These are phyloP conservation scores for Erysimum pusillum DNA, from an alignment of 441 rosid species.

Conservation along the genomic window DNA sequence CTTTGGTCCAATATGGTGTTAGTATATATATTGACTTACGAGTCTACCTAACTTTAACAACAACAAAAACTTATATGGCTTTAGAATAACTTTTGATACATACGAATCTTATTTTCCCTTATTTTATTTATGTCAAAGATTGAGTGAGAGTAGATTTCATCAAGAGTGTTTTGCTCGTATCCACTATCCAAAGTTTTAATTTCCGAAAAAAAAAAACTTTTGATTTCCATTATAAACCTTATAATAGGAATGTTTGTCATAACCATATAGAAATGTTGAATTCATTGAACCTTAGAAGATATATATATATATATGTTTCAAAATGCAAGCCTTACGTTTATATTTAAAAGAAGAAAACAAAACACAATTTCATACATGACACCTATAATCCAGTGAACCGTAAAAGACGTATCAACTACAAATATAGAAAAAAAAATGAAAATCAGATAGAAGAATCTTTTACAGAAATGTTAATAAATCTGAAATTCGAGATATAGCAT, in stretches of 20 bases:
- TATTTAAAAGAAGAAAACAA: not conserved
- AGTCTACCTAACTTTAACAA: too few species aligned
- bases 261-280: slow-evolving; percentile 19
- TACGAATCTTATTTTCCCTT: not conserved
- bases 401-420: slow-evolving; percentile 2
- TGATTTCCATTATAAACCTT: not conserved
- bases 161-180: not conserved
- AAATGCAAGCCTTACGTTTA: too few species aligned
- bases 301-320: too few species aligned
- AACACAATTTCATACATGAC: not conserved
- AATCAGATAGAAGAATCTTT: not conserved
- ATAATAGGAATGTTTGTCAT: not conserved
- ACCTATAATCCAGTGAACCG: not conserved
- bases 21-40: not conserved
- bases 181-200: not conserved
- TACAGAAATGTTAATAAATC: not conserved
- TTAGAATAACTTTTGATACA: too few species aligned
- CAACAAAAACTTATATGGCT: too few species aligned
- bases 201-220: too few species aligned
- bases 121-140: not conserved
- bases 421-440: not conserved
- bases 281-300: slow-evolving; percentile 25
- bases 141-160: not conserved
- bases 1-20: not conserved
- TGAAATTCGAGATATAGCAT: not conserved